Conservation (phyloP, 106 monocot species). For the Dioscorea dumetorum region DNA sequence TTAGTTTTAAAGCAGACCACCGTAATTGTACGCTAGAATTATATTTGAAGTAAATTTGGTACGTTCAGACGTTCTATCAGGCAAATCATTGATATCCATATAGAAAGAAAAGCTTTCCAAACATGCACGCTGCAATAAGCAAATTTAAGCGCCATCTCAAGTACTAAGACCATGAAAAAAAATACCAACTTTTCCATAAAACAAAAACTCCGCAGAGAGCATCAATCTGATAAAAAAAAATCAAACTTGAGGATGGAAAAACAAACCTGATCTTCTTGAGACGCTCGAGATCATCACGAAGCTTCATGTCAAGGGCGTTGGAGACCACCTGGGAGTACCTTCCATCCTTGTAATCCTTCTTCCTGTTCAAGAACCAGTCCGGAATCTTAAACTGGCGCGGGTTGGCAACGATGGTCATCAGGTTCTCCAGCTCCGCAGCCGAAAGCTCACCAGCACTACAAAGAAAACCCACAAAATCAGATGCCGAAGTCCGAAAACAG, state of each 20-base stretch:
- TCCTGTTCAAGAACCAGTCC: constrained; percentile 83
- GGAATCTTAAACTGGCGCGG: constrained; percentile 85
- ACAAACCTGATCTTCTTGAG: constrained; percentile 64
- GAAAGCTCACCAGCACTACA: constrained; percentile 68
- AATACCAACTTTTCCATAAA: no score
- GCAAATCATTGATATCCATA: no score
- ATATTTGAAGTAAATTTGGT: no score
- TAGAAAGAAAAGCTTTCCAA: no score
- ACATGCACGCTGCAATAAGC: no score
- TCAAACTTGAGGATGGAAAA: neutral
- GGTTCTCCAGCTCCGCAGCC: constrained; percentile 55
- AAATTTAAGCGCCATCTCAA: no score
- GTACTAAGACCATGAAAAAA: no score
- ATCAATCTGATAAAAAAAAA: no score
- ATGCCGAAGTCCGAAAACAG: neutral
- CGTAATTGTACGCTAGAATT: no score
- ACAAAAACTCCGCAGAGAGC: no score
- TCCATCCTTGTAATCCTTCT: constrained; percentile 91
- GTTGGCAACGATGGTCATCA: constrained; percentile 69
- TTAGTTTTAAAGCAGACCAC: no score
- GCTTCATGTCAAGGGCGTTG: constrained; percentile 77
- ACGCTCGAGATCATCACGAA: constrained; percentile 69
- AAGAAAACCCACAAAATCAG: neutral
- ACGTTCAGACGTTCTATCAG: no score
- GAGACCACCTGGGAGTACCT: constrained; percentile 75